Conservation (phyloP, 768 basidiomycete species). For the Suillus ampliporus region DNA sequence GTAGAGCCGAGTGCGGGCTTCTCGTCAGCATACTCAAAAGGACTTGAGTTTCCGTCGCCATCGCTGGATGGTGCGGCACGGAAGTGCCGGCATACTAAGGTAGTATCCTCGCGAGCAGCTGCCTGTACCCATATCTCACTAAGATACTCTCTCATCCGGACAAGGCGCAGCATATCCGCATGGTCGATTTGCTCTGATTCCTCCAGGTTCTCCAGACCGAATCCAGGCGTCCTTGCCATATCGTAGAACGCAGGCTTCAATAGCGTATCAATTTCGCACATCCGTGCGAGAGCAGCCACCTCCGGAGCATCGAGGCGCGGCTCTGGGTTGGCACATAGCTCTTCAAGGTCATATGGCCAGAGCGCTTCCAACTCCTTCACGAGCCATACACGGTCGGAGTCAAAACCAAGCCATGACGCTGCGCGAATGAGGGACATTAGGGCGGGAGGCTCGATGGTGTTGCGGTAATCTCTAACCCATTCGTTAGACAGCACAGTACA, state of each 20-base stretch:
- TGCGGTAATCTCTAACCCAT: conserved; percentile 28
- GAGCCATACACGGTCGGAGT: conserved; percentile 33
- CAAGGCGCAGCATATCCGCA: conserved; percentile 1
- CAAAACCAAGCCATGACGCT: conserved; percentile 40
- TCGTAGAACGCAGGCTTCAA: conserved; percentile 47
- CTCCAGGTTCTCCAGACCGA: not conserved
- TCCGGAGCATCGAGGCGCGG: conserved; percentile 31
- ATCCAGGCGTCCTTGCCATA: conserved; percentile 24
- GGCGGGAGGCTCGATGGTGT: conserved; percentile 32
- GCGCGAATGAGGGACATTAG: conserved; percentile 43
- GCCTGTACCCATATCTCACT: conserved; percentile 5
- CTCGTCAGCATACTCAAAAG: not conserved
- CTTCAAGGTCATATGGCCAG: conserved; percentile 33
- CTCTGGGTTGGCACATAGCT: conserved; percentile 11
- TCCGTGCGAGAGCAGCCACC: conserved; percentile 38
- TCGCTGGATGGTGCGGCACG: not conserved
- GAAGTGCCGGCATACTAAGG: not conserved
- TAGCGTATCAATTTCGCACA: conserved; percentile 31
- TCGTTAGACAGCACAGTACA: not conserved
- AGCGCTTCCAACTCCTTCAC: conserved; percentile 32
- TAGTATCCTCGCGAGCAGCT: not conserved
- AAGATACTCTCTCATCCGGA: conserved; percentile 3
- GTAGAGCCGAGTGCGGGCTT: conserved; percentile 8
- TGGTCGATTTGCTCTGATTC: not conserved
- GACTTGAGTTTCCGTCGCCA: not conserved